These are phyloP conservation scores for Quaeritorhiza haematococci DNA, from an alignment of 371 early-diverging fungal species.

Conservation along the genomic window DNA sequence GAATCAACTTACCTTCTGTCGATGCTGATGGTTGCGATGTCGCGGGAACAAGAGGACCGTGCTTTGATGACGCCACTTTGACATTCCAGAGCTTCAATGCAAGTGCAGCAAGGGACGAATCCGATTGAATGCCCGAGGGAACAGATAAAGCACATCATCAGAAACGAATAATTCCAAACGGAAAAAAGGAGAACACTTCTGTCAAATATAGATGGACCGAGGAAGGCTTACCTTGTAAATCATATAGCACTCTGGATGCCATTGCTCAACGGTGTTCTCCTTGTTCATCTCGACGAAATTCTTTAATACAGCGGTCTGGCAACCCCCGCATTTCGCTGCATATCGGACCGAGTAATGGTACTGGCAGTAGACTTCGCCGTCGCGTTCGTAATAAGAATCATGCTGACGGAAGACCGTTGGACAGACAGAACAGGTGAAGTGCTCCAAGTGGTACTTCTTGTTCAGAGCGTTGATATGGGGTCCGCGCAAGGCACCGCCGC, in stretches of 20 bases:
- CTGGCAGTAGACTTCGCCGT: conserved; percentile 73
- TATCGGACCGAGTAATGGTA: conserved; percentile 80
- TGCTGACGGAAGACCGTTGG: conserved; percentile 87
- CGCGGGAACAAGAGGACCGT: background rate
- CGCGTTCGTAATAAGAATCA: conserved; percentile 89
- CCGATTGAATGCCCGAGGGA: conserved; percentile 4
- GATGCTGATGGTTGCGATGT: no score
- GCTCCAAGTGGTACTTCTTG: conserved; percentile 87
- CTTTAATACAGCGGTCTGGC: conserved; percentile 84
- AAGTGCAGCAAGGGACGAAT: background rate
- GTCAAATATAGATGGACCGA: background rate
- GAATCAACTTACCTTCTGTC: conserved; percentile 3
- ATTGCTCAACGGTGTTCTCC: conserved; percentile 53
- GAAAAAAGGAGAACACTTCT: conserved; percentile 13
- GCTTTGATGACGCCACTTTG: conserved; percentile 37
- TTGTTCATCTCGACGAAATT: conserved; percentile 83
- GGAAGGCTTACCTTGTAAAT: conserved; percentile 71
- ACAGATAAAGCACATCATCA: no score
- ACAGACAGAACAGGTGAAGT: conserved; percentile 92
- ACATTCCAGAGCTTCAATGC: conserved; percentile 69
- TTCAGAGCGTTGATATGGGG: conserved; percentile 88
- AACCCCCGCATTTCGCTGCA: conserved; percentile 89
- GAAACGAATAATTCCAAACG: background rate
- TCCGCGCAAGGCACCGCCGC: conserved; percentile 82
- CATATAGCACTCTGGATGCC: conserved; percentile 99